Conservation (phyloP, 768 basidiomycete genomes). For the Scleroderma citrinum region DNA sequence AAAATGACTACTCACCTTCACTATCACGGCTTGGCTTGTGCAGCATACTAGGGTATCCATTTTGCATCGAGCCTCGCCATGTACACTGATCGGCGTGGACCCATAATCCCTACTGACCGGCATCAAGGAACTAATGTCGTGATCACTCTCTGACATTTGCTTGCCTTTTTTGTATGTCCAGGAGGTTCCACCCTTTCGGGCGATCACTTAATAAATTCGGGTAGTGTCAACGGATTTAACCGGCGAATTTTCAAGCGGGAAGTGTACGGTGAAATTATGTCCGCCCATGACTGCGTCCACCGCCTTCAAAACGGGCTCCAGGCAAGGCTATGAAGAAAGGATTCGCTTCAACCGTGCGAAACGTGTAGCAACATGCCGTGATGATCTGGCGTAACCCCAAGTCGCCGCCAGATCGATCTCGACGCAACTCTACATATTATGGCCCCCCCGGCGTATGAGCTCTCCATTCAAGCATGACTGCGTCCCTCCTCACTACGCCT, state of each 20-base stretch:
- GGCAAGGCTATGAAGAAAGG: neutral
- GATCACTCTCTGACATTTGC: no score
- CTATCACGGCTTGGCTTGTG: no score
- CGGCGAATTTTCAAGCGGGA: neutral
- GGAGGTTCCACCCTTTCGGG: neutral
- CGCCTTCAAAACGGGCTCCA: slow-evolving; percentile 15
- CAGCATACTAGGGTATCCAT: no score
- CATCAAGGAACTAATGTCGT: no score
- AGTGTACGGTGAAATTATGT: neutral
- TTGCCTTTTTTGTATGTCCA: neutral
- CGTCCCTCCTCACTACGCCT: slow-evolving; percentile 27
- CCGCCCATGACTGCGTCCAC: neutral
- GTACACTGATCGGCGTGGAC: no score
- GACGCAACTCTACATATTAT: slow-evolving; percentile 18
- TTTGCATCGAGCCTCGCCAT: no score
- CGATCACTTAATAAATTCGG: neutral
- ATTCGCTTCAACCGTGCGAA: slow-evolving; percentile 20
- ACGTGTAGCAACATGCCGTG: slow-evolving; percentile 17
- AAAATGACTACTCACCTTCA: no score
- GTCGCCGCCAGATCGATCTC: slow-evolving; percentile 15
- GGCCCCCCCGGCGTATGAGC: slow-evolving; percentile 10
- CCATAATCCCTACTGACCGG: no score
- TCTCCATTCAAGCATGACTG: slow-evolving; percentile 26
- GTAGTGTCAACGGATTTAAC: neutral
- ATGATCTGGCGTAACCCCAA: slow-evolving; percentile 19